Evolutionary conservation across 2,329 filamentous ascomycete species (phyloP), one percentile per base, ranked within the genome.

Genomic region (Bipolaris sorokiniana): DNA sequence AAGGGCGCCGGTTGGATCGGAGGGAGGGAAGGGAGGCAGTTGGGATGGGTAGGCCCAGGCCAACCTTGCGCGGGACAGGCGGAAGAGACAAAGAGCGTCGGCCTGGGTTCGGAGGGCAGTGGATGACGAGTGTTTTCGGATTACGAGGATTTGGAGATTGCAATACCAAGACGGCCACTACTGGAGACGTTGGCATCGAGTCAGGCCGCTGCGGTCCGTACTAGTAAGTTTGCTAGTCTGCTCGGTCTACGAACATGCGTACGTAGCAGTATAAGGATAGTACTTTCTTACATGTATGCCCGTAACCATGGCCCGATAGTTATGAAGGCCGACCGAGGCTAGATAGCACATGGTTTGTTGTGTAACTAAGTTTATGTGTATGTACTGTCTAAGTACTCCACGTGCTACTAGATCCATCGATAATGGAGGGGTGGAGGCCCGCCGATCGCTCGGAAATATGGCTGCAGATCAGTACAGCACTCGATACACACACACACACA

Each of bases 371-470:
- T 15, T 26, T 2, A 3, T 28, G 26, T 28, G 1, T 28, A 9
- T 26, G 2, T 9, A 10, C 26, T 10, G 26, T 28, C 26, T 1
- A 41, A 20, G 20, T 41, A 41, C 38, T n/a, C 5, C 15, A 7
- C 4, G 28, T 31, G 3, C 10, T 31, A 13, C 28, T 31, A 31
- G 28, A 31, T 31, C 3, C 28, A 31, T 31, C 28, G 3, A 31
- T 31, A 28, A 28, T 10, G 10, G 10, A 10, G 1, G 47, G 23
- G 38, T 44, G 28, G 38, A 36, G 28, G 38, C 3, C 10, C 18
- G 48, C 38, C 48, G 48, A 51, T 51, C 48, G 38, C 18, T 44
- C 48, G 48, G 48, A 51, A 36, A 51, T 51, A 42, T 44, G 10
- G 20, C 18, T 37, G 48, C 38, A 51, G 38, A 51, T 51, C 38